Evolutionary conservation across 208 protist species (phyloP), one percentile per base, ranked within the genome.

Genomic region (Acanthamoeba healyi): DNA sequence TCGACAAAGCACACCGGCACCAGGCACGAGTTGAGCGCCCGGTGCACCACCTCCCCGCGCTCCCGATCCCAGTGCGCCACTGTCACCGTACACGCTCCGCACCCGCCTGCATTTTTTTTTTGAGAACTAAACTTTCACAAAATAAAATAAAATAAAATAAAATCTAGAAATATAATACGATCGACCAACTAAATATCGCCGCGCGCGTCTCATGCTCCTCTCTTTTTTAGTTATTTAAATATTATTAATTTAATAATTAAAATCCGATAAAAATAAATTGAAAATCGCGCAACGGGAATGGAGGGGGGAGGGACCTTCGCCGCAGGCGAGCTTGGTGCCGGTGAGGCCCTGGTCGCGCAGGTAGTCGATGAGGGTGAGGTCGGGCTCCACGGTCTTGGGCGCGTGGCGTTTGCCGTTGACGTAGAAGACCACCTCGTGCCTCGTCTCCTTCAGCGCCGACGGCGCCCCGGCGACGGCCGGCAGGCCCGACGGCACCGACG

Each of bases 61-160:
- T 84, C 81, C 0, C 24, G 1, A 44, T 95, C 95, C 17, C 51
- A 94, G 22, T 90, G 74, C n/a, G 96, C 95, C 32, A 98, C n/a
- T 32, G 97, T 96, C 6, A 99, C 97, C 10, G 97, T 98, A 96
- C 98, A 99, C 6, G 98, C 97, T 12, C 98, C 98, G 95, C 98
- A 99, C 29, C 98, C 98, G 29, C 98, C 98, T 77, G 98, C 98
- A 40, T 32, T 88, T 5, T 42, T 24, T 82, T 82, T 15, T 12
- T 14, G 38, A 54, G 24, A 22, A 88, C 38, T 24, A n/a, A 34
- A 82, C 36, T 51, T 34, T 2, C 15, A 46, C 1, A 56, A 54
- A 86, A 38, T 9, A 58, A 61, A 46, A 58, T n/a, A n/a, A 24
- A 24, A 4, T 38, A 61, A 36, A 87, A 36, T 67, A 32, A 36